Percentiles rank a stretch among this genome's conserved stretches.
These are phyloP conservation scores for Rutidosis leptorrhynchoides DNA, from an alignment of 129 eudicot genomes.

Conservation along the genomic window DNA sequence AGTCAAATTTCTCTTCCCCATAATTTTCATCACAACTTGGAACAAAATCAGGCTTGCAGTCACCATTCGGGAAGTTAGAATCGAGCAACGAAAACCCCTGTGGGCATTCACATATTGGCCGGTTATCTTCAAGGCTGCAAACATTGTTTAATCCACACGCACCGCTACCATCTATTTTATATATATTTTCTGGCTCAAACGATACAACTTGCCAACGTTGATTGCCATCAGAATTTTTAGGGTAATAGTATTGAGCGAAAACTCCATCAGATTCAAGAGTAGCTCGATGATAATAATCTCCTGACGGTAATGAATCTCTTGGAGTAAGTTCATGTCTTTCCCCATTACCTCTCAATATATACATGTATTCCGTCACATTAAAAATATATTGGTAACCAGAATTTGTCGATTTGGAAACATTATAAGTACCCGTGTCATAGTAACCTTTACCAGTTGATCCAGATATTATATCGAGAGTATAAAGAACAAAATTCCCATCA, in stretches of 20 bases:
- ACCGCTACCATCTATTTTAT: slow-evolving; percentile 21
- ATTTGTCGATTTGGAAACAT: slow-evolving; percentile 5
- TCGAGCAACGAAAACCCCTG: slow-evolving; percentile 42
- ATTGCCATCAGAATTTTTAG: slow-evolving; percentile 19
- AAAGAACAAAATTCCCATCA: slow-evolving; percentile 50
- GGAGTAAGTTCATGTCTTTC: slow-evolving; percentile 5
- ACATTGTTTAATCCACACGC: slow-evolving; percentile 63
- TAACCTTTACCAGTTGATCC: slow-evolving; percentile 1
- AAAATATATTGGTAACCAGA: slow-evolving; percentile 32
- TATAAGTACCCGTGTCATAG: slow-evolving; percentile 21
- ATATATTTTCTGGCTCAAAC: slow-evolving; percentile 40
- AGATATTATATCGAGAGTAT: slow-evolving; percentile 2
- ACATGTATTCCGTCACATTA: slow-evolving; percentile 29
- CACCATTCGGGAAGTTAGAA: slow-evolving; percentile 36
- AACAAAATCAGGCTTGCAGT: slow-evolving; percentile 49
- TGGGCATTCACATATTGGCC: slow-evolving; percentile 61
- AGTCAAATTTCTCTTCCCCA: slow-evolving; percentile 9
- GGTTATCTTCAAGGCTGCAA: slow-evolving; percentile 38
- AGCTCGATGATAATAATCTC: slow-evolving; percentile 43
- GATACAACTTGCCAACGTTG: slow-evolving; percentile 25
- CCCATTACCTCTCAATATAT: slow-evolving; percentile 33
- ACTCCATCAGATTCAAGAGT: slow-evolving; percentile 50
- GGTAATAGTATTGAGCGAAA: slow-evolving; percentile 38
- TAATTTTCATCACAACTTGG: slow-evolving; percentile 29
- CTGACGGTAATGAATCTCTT: background rate